Base-by-base conservation (phyloP, 2,329 filamentous ascomycete species). In the Pseudocercospora pini-densiflorae region DNA sequence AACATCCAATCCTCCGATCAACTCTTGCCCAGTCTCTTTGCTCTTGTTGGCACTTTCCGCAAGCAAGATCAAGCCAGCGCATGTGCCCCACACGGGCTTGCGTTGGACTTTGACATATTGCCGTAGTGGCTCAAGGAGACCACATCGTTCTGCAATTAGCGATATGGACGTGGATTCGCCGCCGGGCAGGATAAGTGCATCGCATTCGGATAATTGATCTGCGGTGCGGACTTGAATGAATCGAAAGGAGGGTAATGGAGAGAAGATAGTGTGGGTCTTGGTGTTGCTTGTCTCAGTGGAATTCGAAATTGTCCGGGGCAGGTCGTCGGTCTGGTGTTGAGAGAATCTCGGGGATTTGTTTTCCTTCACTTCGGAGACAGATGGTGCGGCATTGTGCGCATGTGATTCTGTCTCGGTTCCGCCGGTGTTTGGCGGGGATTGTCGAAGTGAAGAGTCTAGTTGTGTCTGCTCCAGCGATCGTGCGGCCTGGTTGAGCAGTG, bases 101-200 rank as follows among this genome's bases (percentile, higher is more conserved):
- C 90, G 88, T 61, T 88, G 82, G 47, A 92, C 55, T 90, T 97
- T 97, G 76, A 98, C 94, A 79, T 97, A 99, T 33, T 94, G 87
- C 61, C 93, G 84, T 68, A 99, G 81, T 2, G 93, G 93, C 73
- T 96, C 92, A 63, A 99, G 81, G 40, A 99, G 81, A 16, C 90
- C 89, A 0, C 91, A 93, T 70, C 94, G 87, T 23, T 89, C 88
- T 3, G 95, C 95, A 16, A 97, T 92, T 31, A 97, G 86, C 10
- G 93, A 92, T 72, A 99, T 96, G 3, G 94, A 90, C 1, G 95
- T 98, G 80, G 93, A 97, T 80, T 99, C 95, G 68, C 95, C 95
- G 61, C 95, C 95, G 2, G 95, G 95, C 55, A 99, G 88, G 76
- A 99, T 88, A 51, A 99, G 86, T 27, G 89, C 94, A 79, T 94